phyloP scores from a whole-genome alignment of 1,284 basidiomycete species.

The Malassezia vespertilionis region DNA sequence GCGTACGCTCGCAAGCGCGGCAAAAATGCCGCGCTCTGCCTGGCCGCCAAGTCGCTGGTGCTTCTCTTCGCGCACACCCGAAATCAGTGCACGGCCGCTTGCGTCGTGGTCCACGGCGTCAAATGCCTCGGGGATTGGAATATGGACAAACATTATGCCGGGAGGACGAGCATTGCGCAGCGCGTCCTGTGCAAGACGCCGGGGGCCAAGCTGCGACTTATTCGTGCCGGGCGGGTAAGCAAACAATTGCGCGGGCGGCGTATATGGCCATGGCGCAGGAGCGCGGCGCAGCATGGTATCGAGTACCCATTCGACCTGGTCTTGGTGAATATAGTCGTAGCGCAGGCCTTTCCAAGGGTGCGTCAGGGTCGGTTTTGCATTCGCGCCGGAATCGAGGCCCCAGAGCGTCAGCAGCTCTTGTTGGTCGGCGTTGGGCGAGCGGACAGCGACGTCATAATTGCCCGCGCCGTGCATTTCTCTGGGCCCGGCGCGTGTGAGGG shows the following conservation, averaged over 20 bases:
- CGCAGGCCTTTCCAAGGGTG: slow-evolving; percentile 23
- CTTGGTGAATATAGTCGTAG: slow-evolving; percentile 33
- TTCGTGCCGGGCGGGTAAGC: no score
- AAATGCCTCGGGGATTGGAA: slow-evolving; percentile 42
- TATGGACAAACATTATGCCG: slow-evolving; percentile 40
- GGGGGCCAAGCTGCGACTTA: slow-evolving; percentile 9
- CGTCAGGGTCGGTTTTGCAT: slow-evolving; percentile 20
- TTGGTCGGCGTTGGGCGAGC: slow-evolving; percentile 46
- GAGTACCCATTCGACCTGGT: slow-evolving; percentile 38
- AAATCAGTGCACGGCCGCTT: slow-evolving; percentile 9
- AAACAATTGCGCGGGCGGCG: no score
- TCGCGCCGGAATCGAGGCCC: slow-evolving; percentile 75
- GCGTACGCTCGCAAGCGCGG: slow-evolving; percentile 15
- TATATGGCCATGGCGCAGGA: slow-evolving; percentile 23
- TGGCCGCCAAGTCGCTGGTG: slow-evolving; percentile 24
- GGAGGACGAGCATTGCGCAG: slow-evolving; percentile 20
- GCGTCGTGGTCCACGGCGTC: slow-evolving; percentile 16
- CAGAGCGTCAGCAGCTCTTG: slow-evolving; percentile 79
- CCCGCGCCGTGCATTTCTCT: slow-evolving; percentile 55
- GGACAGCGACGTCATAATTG: slow-evolving; percentile 17
- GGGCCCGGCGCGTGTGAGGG: slow-evolving; percentile 66
- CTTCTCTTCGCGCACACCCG: slow-evolving; percentile 27
- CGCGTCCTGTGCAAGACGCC: not conserved
- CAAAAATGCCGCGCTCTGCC: slow-evolving; percentile 35
- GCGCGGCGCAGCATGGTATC: slow-evolving; percentile 13